Percentiles rank a stretch among this genome's conserved stretches.
Conservation (phyloP, 768 basidiomycete genomes). For the Asterophora parasitica region DNA sequence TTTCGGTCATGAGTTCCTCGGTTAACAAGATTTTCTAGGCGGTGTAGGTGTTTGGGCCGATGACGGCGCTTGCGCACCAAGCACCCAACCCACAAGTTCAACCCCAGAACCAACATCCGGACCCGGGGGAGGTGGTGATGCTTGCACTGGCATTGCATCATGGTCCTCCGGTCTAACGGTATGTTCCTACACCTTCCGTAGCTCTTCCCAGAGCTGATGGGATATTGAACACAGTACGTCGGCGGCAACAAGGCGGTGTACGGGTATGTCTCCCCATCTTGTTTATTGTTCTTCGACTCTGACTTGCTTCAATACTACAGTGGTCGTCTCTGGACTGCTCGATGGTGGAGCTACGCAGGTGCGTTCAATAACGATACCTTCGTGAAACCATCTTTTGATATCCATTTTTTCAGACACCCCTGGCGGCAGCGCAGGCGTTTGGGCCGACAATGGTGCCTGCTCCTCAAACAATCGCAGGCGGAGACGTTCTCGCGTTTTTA, state of each 20-base stretch:
- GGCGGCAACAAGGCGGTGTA: neutral
- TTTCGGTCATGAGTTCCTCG: neutral
- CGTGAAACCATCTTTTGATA: neutral
- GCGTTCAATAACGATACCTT: neutral
- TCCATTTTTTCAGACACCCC: conserved; percentile 3
- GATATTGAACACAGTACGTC: neutral
- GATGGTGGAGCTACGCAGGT: conserved; percentile 12
- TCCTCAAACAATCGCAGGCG: neutral
- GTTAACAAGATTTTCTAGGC: neutral
- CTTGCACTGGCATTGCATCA: conserved; percentile 1
- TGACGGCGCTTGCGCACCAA: conserved; percentile 2
- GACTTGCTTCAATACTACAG: neutral
- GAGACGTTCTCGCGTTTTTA: conserved; percentile 4
- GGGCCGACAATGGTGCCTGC: conserved; percentile 10
- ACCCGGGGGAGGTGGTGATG: neutral
- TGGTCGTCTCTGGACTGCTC: conserved; percentile 9
- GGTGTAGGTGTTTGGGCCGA: conserved; percentile 6
- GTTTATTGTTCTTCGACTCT: neutral
- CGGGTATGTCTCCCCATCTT: neutral
- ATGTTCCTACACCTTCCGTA: neutral
- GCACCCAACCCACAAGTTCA: neutral
- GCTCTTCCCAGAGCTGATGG: neutral
- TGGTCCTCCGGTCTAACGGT: conserved; percentile 5
- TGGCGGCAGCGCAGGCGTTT: conserved; percentile 6
- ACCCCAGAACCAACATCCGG: neutral